Base-by-base conservation (phyloP, 352 stramenopile genomes). In the Phytophthora litchii region DNA sequence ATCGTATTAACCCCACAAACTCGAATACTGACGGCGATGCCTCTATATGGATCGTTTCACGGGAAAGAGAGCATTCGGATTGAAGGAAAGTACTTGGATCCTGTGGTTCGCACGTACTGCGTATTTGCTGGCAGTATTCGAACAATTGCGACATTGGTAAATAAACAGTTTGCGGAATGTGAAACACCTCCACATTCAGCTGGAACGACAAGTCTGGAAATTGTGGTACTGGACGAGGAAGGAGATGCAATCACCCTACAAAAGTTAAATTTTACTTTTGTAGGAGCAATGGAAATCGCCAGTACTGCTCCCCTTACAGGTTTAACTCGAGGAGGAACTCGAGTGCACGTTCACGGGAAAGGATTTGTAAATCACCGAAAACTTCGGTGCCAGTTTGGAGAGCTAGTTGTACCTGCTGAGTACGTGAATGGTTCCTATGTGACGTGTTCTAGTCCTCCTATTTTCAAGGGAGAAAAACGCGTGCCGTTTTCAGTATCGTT, bases 301-400 rank as follows among this genome's bases (percentile, higher is more conserved):
- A 34, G 17, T 16, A 50, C 64, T 8, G 0, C 6, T 5, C 75
- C 77, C 31, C 19, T 47, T 3, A 21, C 64, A 14, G 72, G 75
- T 27, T 44, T 76, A 19, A 23, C 50, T 29, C 49, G 51, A 34
- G 77, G 77, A 11, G 75, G 75, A 46, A 73, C 64, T 2, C 19
- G 29, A 35, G 50, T 82, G 2, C 21, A 62, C 12, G 36, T 70
- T 38, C 31, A 10, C 3, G 76, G 77, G 3, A 82, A 70, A 52
- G 74, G 70, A 2, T 85, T 87, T 16, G 20, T 66, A 13, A 36
- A 36, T 16, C 70, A 74, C 54, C 34, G 23, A 10, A 62, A 70
- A 1, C 49, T 87, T 32, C 42, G 21, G 5, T 87, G 75, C 20
- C 37, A 43, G 6, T 87, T 87, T 45, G 73, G 71, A 0, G 52